Evolutionary conservation across 345 rosid genomes (phyloP), one percentile per base, ranked within the genome.

Genomic region (Salix koriyanagi): DNA sequence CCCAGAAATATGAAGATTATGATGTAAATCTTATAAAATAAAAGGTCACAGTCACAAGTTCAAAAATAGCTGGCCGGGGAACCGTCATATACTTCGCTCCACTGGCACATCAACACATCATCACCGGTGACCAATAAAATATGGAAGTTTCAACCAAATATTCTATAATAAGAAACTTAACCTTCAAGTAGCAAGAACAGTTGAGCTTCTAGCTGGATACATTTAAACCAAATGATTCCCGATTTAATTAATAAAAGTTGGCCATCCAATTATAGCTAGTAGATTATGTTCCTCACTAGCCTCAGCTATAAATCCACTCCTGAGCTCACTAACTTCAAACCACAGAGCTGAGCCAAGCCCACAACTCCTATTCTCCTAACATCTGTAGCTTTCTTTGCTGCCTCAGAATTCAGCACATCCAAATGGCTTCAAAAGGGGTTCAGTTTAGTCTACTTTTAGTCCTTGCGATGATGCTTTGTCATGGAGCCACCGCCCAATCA

Each of bases 401-500:
- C 46, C 6, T 12, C 37, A 30, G 11, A 12, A 21, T 37, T 13
- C 54, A 64, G 36, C 12, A 15, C 12, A 10, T 64, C 71, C 12
- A 52, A 65, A 78, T 72, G 76, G 72, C 67, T 65, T 65, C 71
- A 66, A 72, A 71, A 65, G 76, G 71, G 67, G 15, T 65, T 70
- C 44, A 76, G 36, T 64, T 37, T 9, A 34, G 68, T 67, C 26
- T 76, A 2, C 16, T 74, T 5, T 39, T 77, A 12, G 72, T 77
- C 46, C 25, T 75, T 8, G 79, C 34, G 4, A 26, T n/a, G 6
- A 66, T 73, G 76, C 70, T 80, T 30, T 75, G 36, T 54, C 39
- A 65, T 46, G 72, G 44, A 52, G 69, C 67, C 28, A 32, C 58
- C 15, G 88, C 83, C 2, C 87, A 84, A 78, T 82, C 87, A 25